phyloP scores from a whole-genome alignment of 768 basidiomycete species.

The Mycena haematopus region DNA sequence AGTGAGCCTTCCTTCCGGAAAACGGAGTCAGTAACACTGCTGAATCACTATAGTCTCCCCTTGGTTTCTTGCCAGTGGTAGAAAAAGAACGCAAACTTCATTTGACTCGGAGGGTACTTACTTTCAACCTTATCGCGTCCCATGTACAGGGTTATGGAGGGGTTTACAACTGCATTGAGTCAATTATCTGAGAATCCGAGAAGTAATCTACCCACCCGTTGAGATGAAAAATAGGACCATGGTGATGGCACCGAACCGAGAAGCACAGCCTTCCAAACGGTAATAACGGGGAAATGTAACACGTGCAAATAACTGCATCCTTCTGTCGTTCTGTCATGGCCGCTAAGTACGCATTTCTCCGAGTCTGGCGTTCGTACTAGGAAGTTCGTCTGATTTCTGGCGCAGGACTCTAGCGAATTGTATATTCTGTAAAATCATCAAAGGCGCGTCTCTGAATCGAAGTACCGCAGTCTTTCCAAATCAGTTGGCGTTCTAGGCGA shows the following conservation, averaged over 20 bases:
- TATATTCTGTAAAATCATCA: conserved; percentile 96
- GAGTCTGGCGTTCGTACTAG: not conserved
- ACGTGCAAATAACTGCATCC: not conserved
- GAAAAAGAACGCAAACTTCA: too few relatives aligned
- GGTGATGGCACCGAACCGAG: not conserved
- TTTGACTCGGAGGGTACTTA: conserved; percentile 47
- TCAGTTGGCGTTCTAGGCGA: conserved; percentile 59
- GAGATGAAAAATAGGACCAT: conserved; percentile 65
- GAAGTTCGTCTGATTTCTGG: conserved; percentile 2
- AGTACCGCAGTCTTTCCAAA: conserved; percentile 1
- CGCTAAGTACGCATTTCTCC: conserved; percentile 42
- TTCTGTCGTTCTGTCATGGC: conserved; percentile 38
- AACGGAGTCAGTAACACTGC: too few relatives aligned
- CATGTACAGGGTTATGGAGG: conserved; percentile 86
- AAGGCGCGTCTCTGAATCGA: conserved; percentile 53
- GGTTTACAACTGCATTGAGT: conserved; percentile 35
- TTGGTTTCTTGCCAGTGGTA: too few relatives aligned
- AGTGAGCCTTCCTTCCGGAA: not conserved
- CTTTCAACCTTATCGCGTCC: conserved; percentile 97
- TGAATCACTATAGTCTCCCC: too few relatives aligned
- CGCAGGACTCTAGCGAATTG: conserved; percentile 66
- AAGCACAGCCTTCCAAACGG: not conserved
- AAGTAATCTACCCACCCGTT: conserved; percentile 59
- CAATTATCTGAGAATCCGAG: conserved; percentile 47
- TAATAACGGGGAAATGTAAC: not conserved